phyloP scores from a whole-genome alignment of 139 green algal genomes.

The Haematococcus lacustris region DNA sequence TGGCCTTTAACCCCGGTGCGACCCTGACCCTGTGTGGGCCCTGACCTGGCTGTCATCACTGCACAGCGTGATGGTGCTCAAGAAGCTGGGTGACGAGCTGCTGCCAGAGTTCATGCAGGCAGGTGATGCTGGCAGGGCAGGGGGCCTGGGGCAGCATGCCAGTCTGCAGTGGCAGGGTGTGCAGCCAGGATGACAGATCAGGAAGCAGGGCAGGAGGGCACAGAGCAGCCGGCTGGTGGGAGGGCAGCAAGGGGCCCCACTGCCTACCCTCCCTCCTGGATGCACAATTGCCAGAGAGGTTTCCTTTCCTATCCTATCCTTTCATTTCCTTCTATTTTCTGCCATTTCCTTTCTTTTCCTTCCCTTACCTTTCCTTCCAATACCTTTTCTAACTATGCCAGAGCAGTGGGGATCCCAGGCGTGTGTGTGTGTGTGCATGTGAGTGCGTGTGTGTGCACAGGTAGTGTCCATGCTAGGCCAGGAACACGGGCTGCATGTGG shows the following conservation, averaged over 20 bases:
- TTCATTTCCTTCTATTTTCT: background rate
- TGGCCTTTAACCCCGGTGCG: background rate
- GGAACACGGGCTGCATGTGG: conserved; percentile 67
- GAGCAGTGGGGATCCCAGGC: background rate
- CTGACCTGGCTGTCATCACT: background rate
- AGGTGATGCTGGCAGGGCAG: conserved; percentile 5
- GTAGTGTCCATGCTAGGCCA: conserved; percentile 61
- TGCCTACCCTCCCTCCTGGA: no score
- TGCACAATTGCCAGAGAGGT: background rate
- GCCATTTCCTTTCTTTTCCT: background rate
- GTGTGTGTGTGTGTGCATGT: background rate
- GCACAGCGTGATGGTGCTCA: conserved; percentile 88
- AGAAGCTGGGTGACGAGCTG: conserved; percentile 89
- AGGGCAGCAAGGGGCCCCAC: no score
- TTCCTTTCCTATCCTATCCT: background rate
- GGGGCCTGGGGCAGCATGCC: background rate
- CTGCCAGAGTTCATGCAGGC: conserved; percentile 53
- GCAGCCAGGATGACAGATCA: conserved; percentile 9
- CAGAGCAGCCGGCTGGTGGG: background rate
- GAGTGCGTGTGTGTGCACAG: conserved; percentile 15
- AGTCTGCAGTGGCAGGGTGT: no score
- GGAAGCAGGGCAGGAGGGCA: conserved; percentile 8
- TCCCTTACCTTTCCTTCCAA: background rate
- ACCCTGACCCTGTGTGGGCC: background rate
- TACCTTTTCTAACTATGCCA: background rate